A percentile compares a stretch with the other conserved stretches of the same genome.
Evolutionary conservation across 306 rosid genomes (phyloP).

Genomic region (Gynostemma pentaphyllum): DNA sequence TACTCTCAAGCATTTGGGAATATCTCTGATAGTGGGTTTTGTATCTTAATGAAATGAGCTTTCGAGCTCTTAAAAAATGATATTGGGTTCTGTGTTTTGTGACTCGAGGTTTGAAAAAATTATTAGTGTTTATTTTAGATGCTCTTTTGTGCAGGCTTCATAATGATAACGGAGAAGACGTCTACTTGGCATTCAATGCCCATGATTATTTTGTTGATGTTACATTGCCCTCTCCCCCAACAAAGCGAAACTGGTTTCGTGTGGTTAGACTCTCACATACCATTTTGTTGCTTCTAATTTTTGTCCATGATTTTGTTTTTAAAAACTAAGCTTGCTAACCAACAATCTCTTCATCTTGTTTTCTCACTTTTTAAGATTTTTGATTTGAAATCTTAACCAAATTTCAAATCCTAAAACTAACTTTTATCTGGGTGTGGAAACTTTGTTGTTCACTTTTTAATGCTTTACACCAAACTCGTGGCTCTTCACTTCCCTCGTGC

Average conservation of each 20-base stretch:
- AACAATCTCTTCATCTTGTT: too few relatives aligned
- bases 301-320: not conserved
- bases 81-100: too few relatives aligned
- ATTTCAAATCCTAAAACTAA: not conserved
- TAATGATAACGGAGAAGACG: constrained; percentile 55
- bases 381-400: too few relatives aligned
- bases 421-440: not conserved
- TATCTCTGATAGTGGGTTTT: too few relatives aligned
- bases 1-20: not conserved
- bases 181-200: constrained; percentile 86
- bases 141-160: constrained; percentile 48
- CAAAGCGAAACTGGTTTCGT: constrained; percentile 59
- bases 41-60: too few relatives aligned
- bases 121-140: not conserved
- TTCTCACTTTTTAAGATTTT: too few relatives aligned
- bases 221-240: constrained; percentile 52
- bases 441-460: not conserved
- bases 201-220: constrained; percentile 49
- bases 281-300: not conserved
- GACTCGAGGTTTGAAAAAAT: too few relatives aligned
- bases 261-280: constrained; percentile 49
- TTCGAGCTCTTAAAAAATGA: too few relatives aligned
- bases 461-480: not conserved
- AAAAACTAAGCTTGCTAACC: too few relatives aligned
- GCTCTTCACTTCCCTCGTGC: constrained; percentile 9